phyloP scores from a whole-genome alignment of 23 red algal genomes.

The Gracilariopsis chorda region DNA sequence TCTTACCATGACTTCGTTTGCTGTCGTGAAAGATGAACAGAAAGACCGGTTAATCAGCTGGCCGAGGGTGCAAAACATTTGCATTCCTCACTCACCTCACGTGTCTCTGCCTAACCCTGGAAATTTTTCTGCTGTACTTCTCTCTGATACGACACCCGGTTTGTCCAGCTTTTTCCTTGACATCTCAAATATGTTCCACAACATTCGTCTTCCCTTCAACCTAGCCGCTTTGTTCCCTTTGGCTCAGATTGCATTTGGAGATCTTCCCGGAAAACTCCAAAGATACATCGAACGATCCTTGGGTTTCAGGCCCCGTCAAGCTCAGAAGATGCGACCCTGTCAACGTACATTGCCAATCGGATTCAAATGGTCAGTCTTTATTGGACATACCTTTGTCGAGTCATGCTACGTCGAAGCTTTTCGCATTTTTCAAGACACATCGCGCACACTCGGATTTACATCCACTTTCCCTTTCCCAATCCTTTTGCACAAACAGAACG shows the following conservation, averaged over 20 bases:
- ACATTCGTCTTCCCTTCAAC: not conserved
- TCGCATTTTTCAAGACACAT: not conserved
- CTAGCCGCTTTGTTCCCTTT: not conserved
- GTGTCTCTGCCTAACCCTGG: not conserved
- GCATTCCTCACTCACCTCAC: not conserved
- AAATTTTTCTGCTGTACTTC: not conserved
- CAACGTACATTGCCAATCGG: not conserved
- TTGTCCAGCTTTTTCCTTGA: not conserved
- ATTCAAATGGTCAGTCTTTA: not conserved
- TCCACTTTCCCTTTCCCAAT: not conserved
- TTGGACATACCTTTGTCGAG: not conserved
- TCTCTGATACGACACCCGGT: not conserved
- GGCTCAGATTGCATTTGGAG: not conserved
- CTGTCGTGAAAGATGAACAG: not conserved
- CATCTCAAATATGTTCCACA: no score
- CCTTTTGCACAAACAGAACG: not conserved
- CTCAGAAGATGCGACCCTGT: not conserved
- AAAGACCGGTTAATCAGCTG: conserved; percentile 5
- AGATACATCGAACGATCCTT: not conserved
- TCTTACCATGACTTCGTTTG: not conserved
- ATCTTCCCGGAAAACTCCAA: not conserved
- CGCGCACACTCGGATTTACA: not conserved
- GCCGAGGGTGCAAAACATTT: conserved; percentile 1
- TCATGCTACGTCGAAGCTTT: not conserved
- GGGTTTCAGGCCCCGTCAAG: not conserved